A percentile compares a stretch with the other conserved stretches of the same genome.
Conservation (phyloP, 179 eudicot genomes). For the Pouteria campechiana region DNA sequence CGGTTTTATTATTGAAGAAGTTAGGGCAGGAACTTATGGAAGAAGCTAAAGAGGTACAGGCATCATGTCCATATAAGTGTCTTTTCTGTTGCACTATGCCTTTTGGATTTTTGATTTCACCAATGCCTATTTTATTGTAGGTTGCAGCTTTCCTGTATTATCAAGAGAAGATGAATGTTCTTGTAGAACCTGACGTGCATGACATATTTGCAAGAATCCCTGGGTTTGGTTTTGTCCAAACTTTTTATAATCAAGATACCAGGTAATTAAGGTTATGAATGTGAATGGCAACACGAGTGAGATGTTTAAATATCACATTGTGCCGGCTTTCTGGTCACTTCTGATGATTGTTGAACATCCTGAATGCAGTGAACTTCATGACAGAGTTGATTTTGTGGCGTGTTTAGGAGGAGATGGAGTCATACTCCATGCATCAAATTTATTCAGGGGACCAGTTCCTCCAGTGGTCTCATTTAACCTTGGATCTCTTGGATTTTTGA, state of each 20-base stretch:
- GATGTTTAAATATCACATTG: neutral
- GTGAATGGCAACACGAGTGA: neutral
- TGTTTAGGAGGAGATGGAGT: slow-evolving; percentile 99
- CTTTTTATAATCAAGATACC: slow-evolving; percentile 92
- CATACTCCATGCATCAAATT: slow-evolving; percentile 90
- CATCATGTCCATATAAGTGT: too few relatives aligned
- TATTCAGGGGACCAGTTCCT: slow-evolving; percentile 87
- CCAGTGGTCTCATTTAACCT: slow-evolving; percentile 98
- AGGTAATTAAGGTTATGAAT: slow-evolving; percentile 35
- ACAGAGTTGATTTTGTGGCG: slow-evolving; percentile 90
- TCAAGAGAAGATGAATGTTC: slow-evolving; percentile 90
- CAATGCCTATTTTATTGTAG: too few relatives aligned
- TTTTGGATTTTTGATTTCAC: too few relatives aligned
- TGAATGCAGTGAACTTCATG: slow-evolving; percentile 75
- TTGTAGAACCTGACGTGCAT: slow-evolving; percentile 96
- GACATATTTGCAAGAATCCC: slow-evolving; percentile 92
- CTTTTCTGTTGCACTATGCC: too few relatives aligned
- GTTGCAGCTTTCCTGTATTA: slow-evolving; percentile 78
- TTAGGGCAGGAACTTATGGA: slow-evolving; percentile 91
- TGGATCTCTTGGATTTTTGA: slow-evolving; percentile 96
- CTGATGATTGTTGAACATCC: too few relatives aligned
- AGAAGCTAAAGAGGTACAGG: slow-evolving; percentile 89
- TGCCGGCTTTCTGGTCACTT: slow-evolving; percentile 3
- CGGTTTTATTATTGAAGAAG: slow-evolving; percentile 81
- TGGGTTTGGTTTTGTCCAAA: slow-evolving; percentile 96